Conservation (phyloP, 805 yeast species). For the Clavispora carvajalis region DNA sequence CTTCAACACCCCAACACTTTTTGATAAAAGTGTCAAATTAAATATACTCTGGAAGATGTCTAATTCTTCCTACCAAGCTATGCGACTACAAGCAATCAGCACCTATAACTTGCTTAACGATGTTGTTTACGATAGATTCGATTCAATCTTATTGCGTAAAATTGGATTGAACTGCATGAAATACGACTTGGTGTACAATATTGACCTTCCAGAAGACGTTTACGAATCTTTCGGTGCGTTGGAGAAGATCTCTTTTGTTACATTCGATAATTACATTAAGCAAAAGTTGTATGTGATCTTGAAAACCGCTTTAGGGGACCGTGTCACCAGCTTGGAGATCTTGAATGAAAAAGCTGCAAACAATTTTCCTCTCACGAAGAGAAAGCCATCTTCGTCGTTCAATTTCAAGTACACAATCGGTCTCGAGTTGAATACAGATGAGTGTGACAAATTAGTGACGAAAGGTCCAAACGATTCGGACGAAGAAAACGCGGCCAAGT, state of each 20-base stretch:
- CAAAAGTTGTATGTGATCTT: constrained; percentile 58
- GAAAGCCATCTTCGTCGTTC: constrained; percentile 44
- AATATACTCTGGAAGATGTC: constrained; percentile 82
- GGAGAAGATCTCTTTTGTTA: constrained; percentile 67
- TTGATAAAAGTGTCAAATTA: constrained; percentile 70
- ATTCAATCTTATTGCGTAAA: constrained; percentile 64
- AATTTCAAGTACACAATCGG: constrained; percentile 46
- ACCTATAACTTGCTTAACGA: constrained; percentile 70
- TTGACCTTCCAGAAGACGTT: constrained; percentile 42
- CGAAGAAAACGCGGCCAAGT: constrained; percentile 51
- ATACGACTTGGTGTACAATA: constrained; percentile 57
- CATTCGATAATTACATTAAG: constrained; percentile 60
- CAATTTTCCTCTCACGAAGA: constrained; percentile 41
- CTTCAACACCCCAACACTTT: constrained; percentile 68
- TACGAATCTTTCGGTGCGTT: constrained; percentile 55
- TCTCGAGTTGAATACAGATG: constrained; percentile 60
- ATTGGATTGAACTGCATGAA: constrained; percentile 49
- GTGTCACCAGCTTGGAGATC: constrained; percentile 38
- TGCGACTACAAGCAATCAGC: constrained; percentile 62
- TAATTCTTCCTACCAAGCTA: constrained; percentile 52
- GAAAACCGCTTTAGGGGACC: constrained; percentile 50
- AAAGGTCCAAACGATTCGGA: constrained; percentile 68
- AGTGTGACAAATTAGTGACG: constrained; percentile 76
- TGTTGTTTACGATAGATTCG: constrained; percentile 78
- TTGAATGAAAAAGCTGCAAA: constrained; percentile 18